These are phyloP conservation scores for Neospora caninum DNA, from an alignment of 169 alveolate genomes.

Conservation along the genomic window DNA sequence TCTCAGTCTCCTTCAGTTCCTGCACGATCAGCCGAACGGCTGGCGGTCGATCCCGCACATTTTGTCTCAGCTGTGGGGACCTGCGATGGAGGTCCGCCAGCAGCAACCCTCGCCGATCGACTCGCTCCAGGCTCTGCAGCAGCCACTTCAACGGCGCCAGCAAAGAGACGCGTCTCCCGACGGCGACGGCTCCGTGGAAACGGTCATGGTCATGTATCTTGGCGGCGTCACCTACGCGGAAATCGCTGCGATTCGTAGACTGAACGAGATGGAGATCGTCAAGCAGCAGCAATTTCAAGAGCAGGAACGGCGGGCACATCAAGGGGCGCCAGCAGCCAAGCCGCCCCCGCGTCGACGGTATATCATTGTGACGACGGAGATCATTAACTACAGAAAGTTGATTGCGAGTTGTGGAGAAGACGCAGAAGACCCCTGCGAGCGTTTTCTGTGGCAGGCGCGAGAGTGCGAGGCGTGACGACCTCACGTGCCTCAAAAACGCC, in stretches of 20 bases:
- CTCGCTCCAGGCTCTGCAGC: slow-evolving; percentile 37
- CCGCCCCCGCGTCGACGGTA: slow-evolving; percentile 24
- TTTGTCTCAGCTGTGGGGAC: slow-evolving; percentile 68
- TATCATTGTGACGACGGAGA: slow-evolving; percentile 22
- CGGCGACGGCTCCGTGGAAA: background rate
- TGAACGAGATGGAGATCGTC: slow-evolving; percentile 64
- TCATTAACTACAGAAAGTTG: background rate
- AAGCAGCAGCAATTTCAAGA: background rate
- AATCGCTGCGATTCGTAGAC: slow-evolving; percentile 76
- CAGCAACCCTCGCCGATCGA: slow-evolving; percentile 28
- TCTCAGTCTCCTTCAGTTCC: slow-evolving; percentile 58
- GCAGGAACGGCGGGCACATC: background rate
- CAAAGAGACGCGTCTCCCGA: background rate
- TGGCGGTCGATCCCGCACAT: slow-evolving; percentile 68
- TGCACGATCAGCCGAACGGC: slow-evolving; percentile 62
- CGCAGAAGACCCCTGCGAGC: slow-evolving; percentile 5
- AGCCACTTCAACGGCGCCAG: slow-evolving; percentile 29
- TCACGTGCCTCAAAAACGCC: too few species aligned
- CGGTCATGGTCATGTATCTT: slow-evolving; percentile 72
- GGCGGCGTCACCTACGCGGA: slow-evolving; percentile 81
- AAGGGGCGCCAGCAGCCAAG: background rate
- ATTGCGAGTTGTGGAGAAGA: slow-evolving; percentile 1
- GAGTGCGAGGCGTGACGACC: background rate
- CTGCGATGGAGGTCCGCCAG: slow-evolving; percentile 72
- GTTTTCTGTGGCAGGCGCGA: background rate